Conservation (phyloP, 805 yeast species). For the Lachancea meyersii region DNA sequence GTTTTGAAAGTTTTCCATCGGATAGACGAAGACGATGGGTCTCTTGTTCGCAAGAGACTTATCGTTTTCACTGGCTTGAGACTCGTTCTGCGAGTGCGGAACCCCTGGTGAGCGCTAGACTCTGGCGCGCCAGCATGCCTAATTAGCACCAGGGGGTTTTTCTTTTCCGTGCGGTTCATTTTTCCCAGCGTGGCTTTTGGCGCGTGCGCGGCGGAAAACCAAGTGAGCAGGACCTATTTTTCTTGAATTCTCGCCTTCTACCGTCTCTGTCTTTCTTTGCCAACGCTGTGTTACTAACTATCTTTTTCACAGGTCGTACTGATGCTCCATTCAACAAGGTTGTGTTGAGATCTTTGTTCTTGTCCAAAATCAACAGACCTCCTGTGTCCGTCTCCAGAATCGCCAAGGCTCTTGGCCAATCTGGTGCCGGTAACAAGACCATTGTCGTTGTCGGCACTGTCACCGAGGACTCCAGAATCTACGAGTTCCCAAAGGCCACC, state of each 20-base stretch:
- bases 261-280: conserved; percentile 14
- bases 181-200: neutral
- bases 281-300: conserved; percentile 33
- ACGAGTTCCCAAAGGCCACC: conserved; percentile 91
- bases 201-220: conserved; percentile 12
- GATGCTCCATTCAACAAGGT: conserved; percentile 99
- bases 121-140: conserved; percentile 8
- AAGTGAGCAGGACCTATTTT: conserved; percentile 46
- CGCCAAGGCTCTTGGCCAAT: conserved; percentile 72
- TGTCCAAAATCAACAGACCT: conserved; percentile 98
- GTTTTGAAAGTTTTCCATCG: no score
- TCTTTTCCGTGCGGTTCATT: conserved; percentile 9
- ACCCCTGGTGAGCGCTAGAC: conserved; percentile 7
- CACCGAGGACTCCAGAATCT: conserved; percentile 94
- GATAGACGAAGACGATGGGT: no score
- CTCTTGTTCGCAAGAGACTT: no score
- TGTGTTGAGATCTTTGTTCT: conserved; percentile 87
- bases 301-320: conserved; percentile 73
- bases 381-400: conserved; percentile 96
- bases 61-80: conserved; percentile 6
- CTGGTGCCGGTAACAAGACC: conserved; percentile 84
- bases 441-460: conserved; percentile 99
- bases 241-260: conserved; percentile 10
- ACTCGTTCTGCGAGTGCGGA: conserved; percentile 11
- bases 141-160: neutral